Conservation (phyloP, 345 rosid genomes). For the Rubroshorea leprosula region DNA sequence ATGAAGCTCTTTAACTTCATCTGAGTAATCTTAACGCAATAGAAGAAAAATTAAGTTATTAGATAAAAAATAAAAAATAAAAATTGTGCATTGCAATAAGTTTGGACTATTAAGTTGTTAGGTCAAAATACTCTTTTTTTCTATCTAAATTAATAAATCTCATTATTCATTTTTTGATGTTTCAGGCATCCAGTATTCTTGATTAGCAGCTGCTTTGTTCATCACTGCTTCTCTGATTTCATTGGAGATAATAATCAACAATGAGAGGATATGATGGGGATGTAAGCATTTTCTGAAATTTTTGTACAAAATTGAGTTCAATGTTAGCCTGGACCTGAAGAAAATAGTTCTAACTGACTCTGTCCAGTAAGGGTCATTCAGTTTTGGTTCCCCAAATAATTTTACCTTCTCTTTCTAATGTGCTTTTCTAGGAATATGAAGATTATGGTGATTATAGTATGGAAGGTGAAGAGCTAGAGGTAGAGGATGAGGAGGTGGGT, state of each 20-base stretch:
- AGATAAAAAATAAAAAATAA: too few relatives aligned
- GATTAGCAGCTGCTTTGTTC: neutral
- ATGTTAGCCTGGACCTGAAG: neutral
- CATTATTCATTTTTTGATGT: slow-evolving; percentile 2
- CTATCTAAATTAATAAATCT: neutral
- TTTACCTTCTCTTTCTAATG: neutral
- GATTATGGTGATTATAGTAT: slow-evolving; percentile 52
- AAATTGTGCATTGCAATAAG: too few relatives aligned
- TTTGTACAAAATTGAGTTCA: neutral
- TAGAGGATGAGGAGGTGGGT: slow-evolving; percentile 32
- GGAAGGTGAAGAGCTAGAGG: slow-evolving; percentile 38
- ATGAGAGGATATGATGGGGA: slow-evolving; percentile 50
- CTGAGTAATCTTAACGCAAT: too few relatives aligned
- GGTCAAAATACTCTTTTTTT: neutral
- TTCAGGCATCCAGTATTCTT: slow-evolving; percentile 12
- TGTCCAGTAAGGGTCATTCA: neutral
- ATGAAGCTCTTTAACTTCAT: neutral
- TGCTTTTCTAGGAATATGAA: slow-evolving; percentile 29
- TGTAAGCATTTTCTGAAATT: slow-evolving; percentile 24
- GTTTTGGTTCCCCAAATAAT: neutral
- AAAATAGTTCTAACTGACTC: neutral
- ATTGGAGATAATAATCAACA: slow-evolving; percentile 6
- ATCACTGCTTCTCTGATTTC: neutral
- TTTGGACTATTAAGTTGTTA: too few relatives aligned
- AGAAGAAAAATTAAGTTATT: too few relatives aligned